These are phyloP conservation scores for Oryza officinalis DNA, from an alignment of 176 grass and related monocot genomes.

Conservation along the genomic window DNA sequence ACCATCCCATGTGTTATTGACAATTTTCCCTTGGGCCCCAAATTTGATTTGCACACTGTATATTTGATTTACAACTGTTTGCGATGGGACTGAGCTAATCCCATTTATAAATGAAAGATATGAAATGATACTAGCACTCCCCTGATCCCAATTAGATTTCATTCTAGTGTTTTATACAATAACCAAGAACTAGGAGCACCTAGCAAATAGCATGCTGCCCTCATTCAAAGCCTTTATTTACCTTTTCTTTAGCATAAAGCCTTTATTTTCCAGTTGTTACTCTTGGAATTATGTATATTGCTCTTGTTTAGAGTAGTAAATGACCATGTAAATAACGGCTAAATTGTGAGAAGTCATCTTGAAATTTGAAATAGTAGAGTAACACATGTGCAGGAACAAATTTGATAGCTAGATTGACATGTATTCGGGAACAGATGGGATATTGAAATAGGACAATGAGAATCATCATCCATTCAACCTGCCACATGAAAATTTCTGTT, in stretches of 20 bases:
- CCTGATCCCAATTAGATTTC: background rate
- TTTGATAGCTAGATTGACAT: background rate
- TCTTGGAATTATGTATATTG: no score
- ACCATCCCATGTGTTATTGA: background rate
- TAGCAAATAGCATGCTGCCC: background rate
- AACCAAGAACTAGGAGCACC: background rate
- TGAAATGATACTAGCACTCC: background rate
- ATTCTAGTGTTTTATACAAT: background rate
- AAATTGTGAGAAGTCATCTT: background rate
- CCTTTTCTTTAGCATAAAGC: no score
- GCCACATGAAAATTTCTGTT: slow-evolving; percentile 3
- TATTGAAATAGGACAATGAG: background rate
- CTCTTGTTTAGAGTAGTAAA: no score
- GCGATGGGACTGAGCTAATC: background rate
- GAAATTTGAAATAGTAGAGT: background rate
- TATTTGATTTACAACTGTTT: background rate
- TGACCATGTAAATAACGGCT: background rate
- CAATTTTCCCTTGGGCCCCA: background rate
- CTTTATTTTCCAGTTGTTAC: background rate
- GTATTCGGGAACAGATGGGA: background rate
- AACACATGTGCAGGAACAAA: background rate
- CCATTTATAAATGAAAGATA: background rate
- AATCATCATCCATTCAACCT: background rate
- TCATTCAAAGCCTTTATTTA: background rate
- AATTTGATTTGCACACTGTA: background rate